Percentiles rank a stretch among this genome's conserved stretches.
phyloP scores from a whole-genome alignment of 106 monocot species.

The Amphibolis antarctica region DNA sequence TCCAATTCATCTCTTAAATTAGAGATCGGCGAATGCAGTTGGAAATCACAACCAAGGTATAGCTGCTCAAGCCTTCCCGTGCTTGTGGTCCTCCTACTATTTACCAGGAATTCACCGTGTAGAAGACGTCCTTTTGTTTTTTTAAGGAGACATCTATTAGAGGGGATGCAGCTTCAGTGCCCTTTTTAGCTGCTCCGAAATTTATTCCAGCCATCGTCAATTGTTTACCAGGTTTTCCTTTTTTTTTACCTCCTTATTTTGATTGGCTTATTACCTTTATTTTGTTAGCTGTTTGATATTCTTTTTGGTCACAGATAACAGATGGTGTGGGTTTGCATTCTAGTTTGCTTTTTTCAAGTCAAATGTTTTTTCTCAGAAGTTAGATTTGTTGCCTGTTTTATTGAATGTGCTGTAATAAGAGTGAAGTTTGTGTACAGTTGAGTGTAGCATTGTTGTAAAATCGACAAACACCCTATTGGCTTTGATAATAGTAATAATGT shows the following conservation, averaged over 20 bases:
- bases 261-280: neutral
- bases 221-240: slow-evolving; percentile 9
- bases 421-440: slow-evolving; percentile 4
- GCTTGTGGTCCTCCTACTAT: neutral
- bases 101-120: neutral
- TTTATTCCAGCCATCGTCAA: neutral
- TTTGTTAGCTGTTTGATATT: slow-evolving; percentile 21
- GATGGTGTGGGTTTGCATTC: slow-evolving; percentile 23
- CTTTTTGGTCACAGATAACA: slow-evolving; percentile 10
- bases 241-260: neutral
- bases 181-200: slow-evolving; percentile 27
- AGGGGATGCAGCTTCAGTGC: slow-evolving; percentile 16
- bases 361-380: neutral
- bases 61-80: neutral
- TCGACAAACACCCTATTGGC: neutral
- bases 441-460: slow-evolving; percentile 4
- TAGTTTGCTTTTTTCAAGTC: slow-evolving; percentile 9
- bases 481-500: no score
- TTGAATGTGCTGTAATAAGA: slow-evolving; percentile 5
- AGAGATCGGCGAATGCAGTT: neutral
- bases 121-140: no score
- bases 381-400: neutral
- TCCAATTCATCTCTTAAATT: slow-evolving; percentile 1
- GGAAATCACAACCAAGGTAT: no score
- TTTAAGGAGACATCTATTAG: neutral